These are phyloP conservation scores for Hanseniaspora uvarum DNA, from an alignment of 1,139 yeast genomes.

Conservation along the genomic window DNA sequence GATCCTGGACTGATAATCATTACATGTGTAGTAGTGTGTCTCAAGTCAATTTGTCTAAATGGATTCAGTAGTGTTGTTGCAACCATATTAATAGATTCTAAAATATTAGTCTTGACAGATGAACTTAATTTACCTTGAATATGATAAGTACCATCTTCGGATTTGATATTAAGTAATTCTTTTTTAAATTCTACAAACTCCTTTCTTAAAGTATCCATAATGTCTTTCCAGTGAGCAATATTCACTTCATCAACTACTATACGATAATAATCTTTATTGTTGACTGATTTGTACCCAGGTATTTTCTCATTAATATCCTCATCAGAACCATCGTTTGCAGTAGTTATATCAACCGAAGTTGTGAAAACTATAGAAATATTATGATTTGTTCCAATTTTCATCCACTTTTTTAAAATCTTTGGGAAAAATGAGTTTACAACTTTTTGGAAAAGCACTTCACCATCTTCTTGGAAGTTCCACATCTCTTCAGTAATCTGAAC, in stretches of 20 bases:
- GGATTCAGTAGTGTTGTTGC: conserved; percentile 70
- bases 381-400: conserved; percentile 77
- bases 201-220: conserved; percentile 74
- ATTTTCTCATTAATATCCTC: conserved; percentile 43
- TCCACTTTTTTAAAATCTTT: conserved; percentile 78
- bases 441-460: conserved; percentile 87
- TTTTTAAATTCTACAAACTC: conserved; percentile 78
- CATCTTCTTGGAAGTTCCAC: conserved; percentile 98
- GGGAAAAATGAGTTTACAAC: conserved; percentile 86
- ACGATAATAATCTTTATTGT: conserved; percentile 69
- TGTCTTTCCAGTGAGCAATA: conserved; percentile 76
- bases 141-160: conserved; percentile 33
- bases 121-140: conserved; percentile 59
- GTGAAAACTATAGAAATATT: conserved; percentile 83
- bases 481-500: conserved; percentile 87
- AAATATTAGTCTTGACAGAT: conserved; percentile 75
- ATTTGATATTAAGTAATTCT: conserved; percentile 50
- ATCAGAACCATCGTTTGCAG: conserved; percentile 26
- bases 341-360: conserved; percentile 57
- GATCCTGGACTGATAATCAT: conserved; percentile 84
- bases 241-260: conserved; percentile 94
- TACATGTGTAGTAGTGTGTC: conserved; percentile 79
- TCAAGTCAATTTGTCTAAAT: conserved; percentile 72
- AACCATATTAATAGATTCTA: conserved; percentile 81
- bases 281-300: conserved; percentile 64